Evolutionary conservation across 768 basidiomycete species (phyloP), one percentile per base, ranked within the genome.

Genomic region (Tremella mesenterica): DNA sequence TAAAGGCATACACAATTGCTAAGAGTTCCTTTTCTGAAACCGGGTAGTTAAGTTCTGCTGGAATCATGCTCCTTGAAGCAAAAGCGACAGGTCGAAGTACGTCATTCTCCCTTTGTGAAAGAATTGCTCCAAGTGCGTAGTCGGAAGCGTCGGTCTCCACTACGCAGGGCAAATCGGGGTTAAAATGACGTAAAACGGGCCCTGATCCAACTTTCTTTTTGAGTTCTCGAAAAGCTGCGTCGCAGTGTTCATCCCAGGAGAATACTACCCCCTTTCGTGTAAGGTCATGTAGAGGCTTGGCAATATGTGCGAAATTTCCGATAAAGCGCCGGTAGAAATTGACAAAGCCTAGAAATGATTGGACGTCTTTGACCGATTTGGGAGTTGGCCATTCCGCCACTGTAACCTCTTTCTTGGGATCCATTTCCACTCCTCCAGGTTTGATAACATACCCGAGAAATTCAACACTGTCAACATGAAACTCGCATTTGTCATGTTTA

Each of bases 11-110:
- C 23, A 63, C 71, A 0, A 71, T 70, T 1, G 76, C 77, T 0
- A 81, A 70, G 25, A 80, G 60, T 68, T 81, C 80, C 53, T 77
- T 76, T 55, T 82, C 75, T 51, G 80, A 74, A 25, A 78, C 74
- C 9, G 78, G 68, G 54, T 81, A 81, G 61, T 80, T 81, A 0
- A 58, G 28, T 58, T 82, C 75, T 0, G 75, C 61, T 0, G 57
- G 31, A 13, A 51, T 59, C 25, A 67, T 13, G 18, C 50, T 64
- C 16, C 62, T 52, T 10, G 61, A 63, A 20, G 52, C n/a, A 49
- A 74, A 81, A 0, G 72, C 77, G n/a, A 79, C 59, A 0, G 79
- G 67, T 25, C n/a, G n/a, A n/a, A n/a, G n/a, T n/a, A n/a, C n/a
- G n/a, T n/a, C n/a, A n/a, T 46, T 30, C 20, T 50, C 39, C n/a